phyloP scores from a whole-genome alignment of 2,329 filamentous ascomycete genomes.

The Colletotrichum incanum region DNA sequence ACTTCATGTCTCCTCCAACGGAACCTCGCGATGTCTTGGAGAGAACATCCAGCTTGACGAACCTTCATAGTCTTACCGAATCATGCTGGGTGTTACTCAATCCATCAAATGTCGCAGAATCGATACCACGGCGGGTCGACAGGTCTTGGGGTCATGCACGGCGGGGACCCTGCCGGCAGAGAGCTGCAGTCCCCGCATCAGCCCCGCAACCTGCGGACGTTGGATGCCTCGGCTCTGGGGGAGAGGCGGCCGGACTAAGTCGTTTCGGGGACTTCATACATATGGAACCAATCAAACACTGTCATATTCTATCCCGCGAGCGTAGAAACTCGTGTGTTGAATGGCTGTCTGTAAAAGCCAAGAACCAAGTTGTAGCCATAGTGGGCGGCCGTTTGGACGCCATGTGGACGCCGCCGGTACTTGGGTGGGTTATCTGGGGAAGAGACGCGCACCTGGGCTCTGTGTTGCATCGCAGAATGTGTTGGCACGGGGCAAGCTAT shows the following conservation, averaged over 20 bases:
- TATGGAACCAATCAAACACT: not conserved
- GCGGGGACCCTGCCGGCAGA: constrained; percentile 20
- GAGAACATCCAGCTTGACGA: not conserved
- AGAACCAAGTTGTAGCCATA: constrained; percentile 4
- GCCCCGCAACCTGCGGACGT: constrained; percentile 28
- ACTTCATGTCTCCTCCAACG: constrained; percentile 6
- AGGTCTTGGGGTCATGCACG: constrained; percentile 13
- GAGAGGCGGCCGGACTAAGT: not conserved
- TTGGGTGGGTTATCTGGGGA: constrained; percentile 23
- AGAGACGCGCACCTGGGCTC: not conserved
- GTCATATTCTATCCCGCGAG: not conserved
- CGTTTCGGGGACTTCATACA: constrained; percentile 13
- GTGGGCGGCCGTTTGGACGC: not conserved
- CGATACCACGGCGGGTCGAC: not conserved
- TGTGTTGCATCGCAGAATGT: not conserved
- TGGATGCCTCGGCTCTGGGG: constrained; percentile 32
- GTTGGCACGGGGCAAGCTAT: constrained; percentile 1
- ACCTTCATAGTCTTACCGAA: not conserved
- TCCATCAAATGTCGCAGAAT: not conserved
- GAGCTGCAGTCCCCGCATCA: constrained; percentile 26
- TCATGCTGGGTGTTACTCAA: constrained; percentile 3
- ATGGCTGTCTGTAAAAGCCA: not conserved
- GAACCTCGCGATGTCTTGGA: not conserved
- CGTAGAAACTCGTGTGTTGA: not conserved
- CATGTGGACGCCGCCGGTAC: not conserved